Base-by-base conservation (phyloP, 2,329 filamentous ascomycete species). In the Blastomyces gilchristii region DNA sequence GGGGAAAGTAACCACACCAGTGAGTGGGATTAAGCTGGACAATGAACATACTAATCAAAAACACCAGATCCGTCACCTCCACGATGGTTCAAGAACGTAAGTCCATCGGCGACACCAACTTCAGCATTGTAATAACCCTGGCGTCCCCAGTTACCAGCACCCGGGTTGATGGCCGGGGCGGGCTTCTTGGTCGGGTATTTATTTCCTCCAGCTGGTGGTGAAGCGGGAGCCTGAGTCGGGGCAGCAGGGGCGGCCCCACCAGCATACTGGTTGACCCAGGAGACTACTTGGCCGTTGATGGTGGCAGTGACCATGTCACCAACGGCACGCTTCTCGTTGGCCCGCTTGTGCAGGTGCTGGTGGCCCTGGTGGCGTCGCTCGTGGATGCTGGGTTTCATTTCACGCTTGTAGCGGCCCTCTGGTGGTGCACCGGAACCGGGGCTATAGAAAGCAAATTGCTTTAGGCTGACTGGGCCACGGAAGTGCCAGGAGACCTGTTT, bases 401-500 rank as follows among this genome's bases (percentile, higher is more conserved):
- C 72, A 66, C 77, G 75, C 71, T 79, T 81, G 49, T 34, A 8
- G 50, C 7, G 18, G 50, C 50, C 28, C 9, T 16, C 50, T 7
- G 50, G 8, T 28, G 12, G 1, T 31, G 63, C 65, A 22, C 64
- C 65, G 31, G 65, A 66, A 28, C 77, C 77, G n/a, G 84, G 81
- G 56, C 79, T 81, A 74, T 91, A 92, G 62, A 86, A 85, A 12
- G 87, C 89, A 62, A 91, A 80, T 67, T 89, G 82, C 70, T 84
- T 85, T 41, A 92, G 72, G 49, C 82, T 76, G 68, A 89, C 73
- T 1, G 89, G 88, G 2, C 89, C 89, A 68, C 88, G 86, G 70
- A 91, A 80, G 72, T 90, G 86, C 65, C 90, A 74, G 1, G 87
- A 89, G 39, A 91, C 79, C 87, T 90, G 64, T 0, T 37, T n/a